These are phyloP conservation scores for Zymoseptoria brevis DNA, from an alignment of 2,329 filamentous ascomycete genomes.

Conservation along the genomic window DNA sequence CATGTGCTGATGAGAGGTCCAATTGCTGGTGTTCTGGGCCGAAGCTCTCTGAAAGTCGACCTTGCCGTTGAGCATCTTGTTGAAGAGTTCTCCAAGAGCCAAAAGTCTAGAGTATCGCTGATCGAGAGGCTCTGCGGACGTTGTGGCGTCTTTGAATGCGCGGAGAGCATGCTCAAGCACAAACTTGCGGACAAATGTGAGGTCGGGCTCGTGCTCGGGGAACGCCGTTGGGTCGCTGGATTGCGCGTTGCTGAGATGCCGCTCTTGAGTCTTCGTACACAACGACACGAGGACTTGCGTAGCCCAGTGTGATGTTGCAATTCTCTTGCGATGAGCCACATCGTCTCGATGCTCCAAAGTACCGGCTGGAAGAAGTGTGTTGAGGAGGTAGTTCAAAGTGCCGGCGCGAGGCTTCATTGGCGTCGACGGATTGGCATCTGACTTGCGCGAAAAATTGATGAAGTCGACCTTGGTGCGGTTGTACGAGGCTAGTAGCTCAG, in stretches of 20 bases:
- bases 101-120: slow-evolving; percentile 81
- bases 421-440: slow-evolving; percentile 72
- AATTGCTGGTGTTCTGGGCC: slow-evolving; percentile 8
- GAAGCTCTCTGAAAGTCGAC: slow-evolving; percentile 46
- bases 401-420: slow-evolving; percentile 90
- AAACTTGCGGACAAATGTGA: slow-evolving; percentile 89
- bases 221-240: slow-evolving; percentile 26
- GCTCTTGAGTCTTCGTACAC: slow-evolving; percentile 80
- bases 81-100: slow-evolving; percentile 82
- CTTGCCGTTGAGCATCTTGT: slow-evolving; percentile 78
- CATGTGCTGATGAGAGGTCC: slow-evolving; percentile 66
- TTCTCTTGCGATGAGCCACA: slow-evolving; percentile 71
- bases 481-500: slow-evolving; percentile 85
- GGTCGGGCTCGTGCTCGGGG: slow-evolving; percentile 69
- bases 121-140: slow-evolving; percentile 72
- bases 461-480: slow-evolving; percentile 96
- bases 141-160: slow-evolving; percentile 80
- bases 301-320: slow-evolving; percentile 75
- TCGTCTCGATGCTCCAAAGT: slow-evolving; percentile 65
- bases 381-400: slow-evolving; percentile 87
- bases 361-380: slow-evolving; percentile 61
- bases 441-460: slow-evolving; percentile 95
- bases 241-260: slow-evolving; percentile 36
- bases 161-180: slow-evolving; percentile 88
- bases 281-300: slow-evolving; percentile 80